A percentile compares a stretch with the other conserved stretches of the same genome.
These are phyloP conservation scores for Colletotrichum sp. DNA, from an alignment of 2,329 filamentous ascomycete species.

Conservation along the genomic window DNA sequence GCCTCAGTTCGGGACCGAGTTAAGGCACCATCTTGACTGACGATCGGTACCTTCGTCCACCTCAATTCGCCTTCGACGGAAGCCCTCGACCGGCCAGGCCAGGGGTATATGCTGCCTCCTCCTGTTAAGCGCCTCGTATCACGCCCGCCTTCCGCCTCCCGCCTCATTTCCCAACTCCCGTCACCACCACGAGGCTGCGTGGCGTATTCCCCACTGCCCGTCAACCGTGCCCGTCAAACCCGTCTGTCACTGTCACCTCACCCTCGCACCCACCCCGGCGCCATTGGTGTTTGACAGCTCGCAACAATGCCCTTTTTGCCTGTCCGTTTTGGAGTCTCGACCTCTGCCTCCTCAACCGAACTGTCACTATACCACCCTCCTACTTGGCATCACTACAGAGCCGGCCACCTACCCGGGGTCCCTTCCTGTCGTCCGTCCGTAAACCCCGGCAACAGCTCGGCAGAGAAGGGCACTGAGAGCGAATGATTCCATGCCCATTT, in stretches of 20 bases:
- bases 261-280: background rate
- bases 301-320: slow-evolving; percentile 5
- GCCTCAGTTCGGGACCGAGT: background rate
- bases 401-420: background rate
- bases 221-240: background rate
- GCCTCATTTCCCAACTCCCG: slow-evolving; percentile 6
- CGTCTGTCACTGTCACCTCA: background rate
- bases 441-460: background rate
- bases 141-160: background rate
- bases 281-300: slow-evolving; percentile 1
- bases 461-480: background rate
- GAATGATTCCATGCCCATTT: background rate
- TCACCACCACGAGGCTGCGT: slow-evolving; percentile 4
- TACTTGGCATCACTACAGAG: background rate
- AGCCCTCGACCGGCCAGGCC: background rate
- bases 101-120: background rate
- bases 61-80: background rate
- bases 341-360: background rate
- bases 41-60: background rate
- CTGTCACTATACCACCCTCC: background rate
- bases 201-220: slow-evolving; percentile 5
- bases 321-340: background rate
- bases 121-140: slow-evolving; percentile 13
- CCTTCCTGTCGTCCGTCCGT: background rate
- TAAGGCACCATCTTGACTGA: background rate